Percentiles rank a stretch among this genome's conserved stretches.
phyloP scores from a whole-genome alignment of 495 filamentous ascomycete species.

The Aspergillus egyptiacus region DNA sequence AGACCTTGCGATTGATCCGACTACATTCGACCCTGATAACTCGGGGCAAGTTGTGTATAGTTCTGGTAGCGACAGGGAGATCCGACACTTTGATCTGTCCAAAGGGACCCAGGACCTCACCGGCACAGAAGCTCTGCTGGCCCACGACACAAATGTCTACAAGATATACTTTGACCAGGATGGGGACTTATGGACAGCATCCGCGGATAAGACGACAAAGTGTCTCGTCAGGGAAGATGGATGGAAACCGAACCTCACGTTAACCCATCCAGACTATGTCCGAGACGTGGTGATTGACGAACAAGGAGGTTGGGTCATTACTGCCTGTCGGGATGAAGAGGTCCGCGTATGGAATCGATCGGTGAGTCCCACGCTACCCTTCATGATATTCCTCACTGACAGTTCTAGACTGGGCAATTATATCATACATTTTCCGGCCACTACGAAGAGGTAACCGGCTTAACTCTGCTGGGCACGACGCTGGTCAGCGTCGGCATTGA shows the following conservation, averaged over 20 bases:
- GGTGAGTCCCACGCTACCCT: conserved; percentile 29
- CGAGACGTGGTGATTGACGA: conserved; percentile 69
- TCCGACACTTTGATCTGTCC: conserved; percentile 53
- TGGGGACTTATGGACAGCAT: conserved; percentile 83
- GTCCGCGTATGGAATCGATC: conserved; percentile 80
- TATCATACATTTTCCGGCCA: conserved; percentile 76
- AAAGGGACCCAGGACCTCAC: conserved; percentile 39
- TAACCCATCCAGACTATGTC: conserved; percentile 84
- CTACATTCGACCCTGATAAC: conserved; percentile 26
- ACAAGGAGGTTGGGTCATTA: conserved; percentile 74
- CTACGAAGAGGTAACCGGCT: conserved; percentile 83
- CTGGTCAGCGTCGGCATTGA: conserved; percentile 83
- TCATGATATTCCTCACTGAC: conserved; percentile 16
- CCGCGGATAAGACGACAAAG: conserved; percentile 76
- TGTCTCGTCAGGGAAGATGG: conserved; percentile 59
- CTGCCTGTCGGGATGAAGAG: conserved; percentile 85
- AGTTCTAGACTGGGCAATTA: conserved; percentile 57
- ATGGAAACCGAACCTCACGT: conserved; percentile 63
- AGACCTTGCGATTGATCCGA: conserved; percentile 66
- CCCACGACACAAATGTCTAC: conserved; percentile 88
- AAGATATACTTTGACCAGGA: conserved; percentile 67
- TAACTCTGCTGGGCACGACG: conserved; percentile 56
- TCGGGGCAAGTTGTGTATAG: conserved; percentile 59
- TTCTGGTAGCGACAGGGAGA: conserved; percentile 77
- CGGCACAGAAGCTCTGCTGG: conserved; percentile 56